A percentile compares a stretch with the other conserved stretches of the same genome.
Evolutionary conservation across 768 basidiomycete genomes (phyloP).

Genomic region (Rhizopogon roseolus): DNA sequence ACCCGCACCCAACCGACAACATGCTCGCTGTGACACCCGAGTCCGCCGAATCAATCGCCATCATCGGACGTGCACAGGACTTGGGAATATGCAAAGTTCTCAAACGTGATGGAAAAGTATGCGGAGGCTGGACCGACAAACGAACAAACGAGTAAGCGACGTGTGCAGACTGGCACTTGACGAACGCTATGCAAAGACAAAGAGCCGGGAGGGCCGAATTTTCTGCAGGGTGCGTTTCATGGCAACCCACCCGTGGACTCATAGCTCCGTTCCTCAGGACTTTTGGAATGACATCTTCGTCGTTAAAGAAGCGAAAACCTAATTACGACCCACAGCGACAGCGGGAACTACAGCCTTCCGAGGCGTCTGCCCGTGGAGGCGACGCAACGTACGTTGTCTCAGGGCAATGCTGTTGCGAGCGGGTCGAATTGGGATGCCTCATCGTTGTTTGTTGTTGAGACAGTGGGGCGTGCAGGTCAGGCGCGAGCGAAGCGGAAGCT

Average conservation of each 20-base stretch:
- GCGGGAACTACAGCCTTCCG: conserved; percentile 67
- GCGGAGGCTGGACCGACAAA: conserved; percentile 91
- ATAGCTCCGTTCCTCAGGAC: conserved; percentile 42
- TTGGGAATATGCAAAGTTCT: conserved; percentile 79
- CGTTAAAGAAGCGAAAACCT: conserved; percentile 44
- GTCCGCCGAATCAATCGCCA: conserved; percentile 71
- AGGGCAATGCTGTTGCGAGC: conserved; percentile 70
- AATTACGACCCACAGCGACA: conserved; percentile 67
- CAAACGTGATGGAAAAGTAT: conserved; percentile 76
- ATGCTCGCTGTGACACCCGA: conserved; percentile 89
- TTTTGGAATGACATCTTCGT: conserved; percentile 60
- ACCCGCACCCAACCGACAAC: conserved; percentile 74
- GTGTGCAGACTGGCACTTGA: conserved; percentile 93
- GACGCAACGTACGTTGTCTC: conserved; percentile 75
- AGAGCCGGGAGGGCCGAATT: conserved; percentile 85
- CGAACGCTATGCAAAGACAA: conserved; percentile 69
- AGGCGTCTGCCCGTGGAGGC: conserved; percentile 20
- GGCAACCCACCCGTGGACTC: background rate
- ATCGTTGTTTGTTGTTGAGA: conserved; percentile 58
- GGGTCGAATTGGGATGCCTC: conserved; percentile 28
- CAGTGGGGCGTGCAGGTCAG: conserved; percentile 75
- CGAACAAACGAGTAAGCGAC: conserved; percentile 70
- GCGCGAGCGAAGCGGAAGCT: conserved; percentile 65
- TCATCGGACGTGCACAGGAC: conserved; percentile 83
- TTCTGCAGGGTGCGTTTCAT: conserved; percentile 58